Evolutionary conservation across 176 grass and related monocot species (phyloP).

Genomic region (Carex pumila): DNA sequence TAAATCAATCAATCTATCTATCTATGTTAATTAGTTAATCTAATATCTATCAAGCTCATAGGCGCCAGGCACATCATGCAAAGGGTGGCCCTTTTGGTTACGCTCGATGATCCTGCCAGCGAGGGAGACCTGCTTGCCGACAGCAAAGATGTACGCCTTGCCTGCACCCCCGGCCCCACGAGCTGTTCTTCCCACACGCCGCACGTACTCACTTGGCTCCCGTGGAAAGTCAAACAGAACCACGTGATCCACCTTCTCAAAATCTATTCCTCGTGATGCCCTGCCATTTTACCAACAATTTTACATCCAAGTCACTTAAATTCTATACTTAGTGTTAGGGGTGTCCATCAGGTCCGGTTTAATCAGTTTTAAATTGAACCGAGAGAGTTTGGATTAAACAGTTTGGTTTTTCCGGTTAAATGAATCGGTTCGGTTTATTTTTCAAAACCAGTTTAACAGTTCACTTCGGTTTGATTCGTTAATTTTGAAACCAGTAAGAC

Average conservation of each 20-base stretch:
- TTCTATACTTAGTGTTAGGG: not conserved
- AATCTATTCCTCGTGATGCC: conserved; percentile 79
- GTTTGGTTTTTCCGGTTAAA: too few species aligned
- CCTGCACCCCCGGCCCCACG: conserved; percentile 59
- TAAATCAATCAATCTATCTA: not conserved
- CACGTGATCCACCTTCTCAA: conserved; percentile 75
- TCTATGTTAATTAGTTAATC: not conserved
- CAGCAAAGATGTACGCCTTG: conserved; percentile 72
- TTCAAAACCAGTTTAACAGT: too few species aligned
- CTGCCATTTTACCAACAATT: conserved; percentile 23
- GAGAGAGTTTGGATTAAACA: too few species aligned
- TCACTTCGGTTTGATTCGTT: too few species aligned
- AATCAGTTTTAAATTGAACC: too few species aligned
- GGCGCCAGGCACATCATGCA: conserved; percentile 59
- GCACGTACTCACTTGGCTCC: conserved; percentile 79
- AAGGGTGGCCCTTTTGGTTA: conserved; percentile 74
- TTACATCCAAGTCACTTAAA: not conserved
- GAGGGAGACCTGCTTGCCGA: conserved; percentile 86
- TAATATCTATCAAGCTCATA: conserved; percentile 23
- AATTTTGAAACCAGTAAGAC: too few species aligned
- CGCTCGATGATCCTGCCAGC: conserved; percentile 84
- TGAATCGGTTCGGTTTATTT: too few species aligned
- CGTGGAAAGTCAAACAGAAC: conserved; percentile 88
- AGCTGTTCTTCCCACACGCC: conserved; percentile 68
- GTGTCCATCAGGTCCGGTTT: too few species aligned